Evolutionary conservation across 495 filamentous ascomycete species (phyloP), one percentile per base, ranked within the genome.

Genomic region (Hyaloscypha variabilis): DNA sequence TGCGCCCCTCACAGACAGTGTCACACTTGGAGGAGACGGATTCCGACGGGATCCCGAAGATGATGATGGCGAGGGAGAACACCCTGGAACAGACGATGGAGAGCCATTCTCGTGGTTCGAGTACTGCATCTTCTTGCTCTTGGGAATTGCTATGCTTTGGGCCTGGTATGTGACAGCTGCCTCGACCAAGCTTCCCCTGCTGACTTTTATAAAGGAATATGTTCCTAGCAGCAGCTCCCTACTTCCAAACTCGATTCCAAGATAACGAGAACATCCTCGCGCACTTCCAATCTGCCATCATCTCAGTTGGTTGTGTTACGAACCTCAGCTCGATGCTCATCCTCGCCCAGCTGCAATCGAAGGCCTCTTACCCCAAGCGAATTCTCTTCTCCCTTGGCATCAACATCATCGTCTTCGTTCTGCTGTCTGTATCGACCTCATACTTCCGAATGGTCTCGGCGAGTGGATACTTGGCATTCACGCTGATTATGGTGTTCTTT

Each of bases 141-240:
- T 97, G 24, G 95, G 95, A 54, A 80, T 96, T 21, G 89, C 93
- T 24, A 97, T 97, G 96, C 83, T 97, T 64, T 97, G 94, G 94
- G 91, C 94, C 36, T 97, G 93, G 93, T 97, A 87, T 72, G 88
- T 74, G 51, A 19, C n/a, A 3, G 11, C 6, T 10, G 6, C 34
- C 55, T 51, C 53, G n/a, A 28, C 36, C 25, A 28, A 23, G 2
- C 10, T 23, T 4, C 30, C 8, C 11, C 13, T 54, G 25, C 62
- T 76, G 60, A 70, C 69, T 64, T 13, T 70, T 46, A 59, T 65
- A 65, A 60, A 97, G 94, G 94, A 98, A 97, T 80, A 97, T 97
- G 94, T 97, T 98, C 79, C 86, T 99, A 66, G 95, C 96, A 21
- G 93, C 94, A 10, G 91, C 91, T 14, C 91, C 94, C 8, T 97